Evolutionary conservation across 306 rosid species (phyloP), one percentile per base, ranked within the genome.

Genomic region (Prunus davidiana): DNA sequence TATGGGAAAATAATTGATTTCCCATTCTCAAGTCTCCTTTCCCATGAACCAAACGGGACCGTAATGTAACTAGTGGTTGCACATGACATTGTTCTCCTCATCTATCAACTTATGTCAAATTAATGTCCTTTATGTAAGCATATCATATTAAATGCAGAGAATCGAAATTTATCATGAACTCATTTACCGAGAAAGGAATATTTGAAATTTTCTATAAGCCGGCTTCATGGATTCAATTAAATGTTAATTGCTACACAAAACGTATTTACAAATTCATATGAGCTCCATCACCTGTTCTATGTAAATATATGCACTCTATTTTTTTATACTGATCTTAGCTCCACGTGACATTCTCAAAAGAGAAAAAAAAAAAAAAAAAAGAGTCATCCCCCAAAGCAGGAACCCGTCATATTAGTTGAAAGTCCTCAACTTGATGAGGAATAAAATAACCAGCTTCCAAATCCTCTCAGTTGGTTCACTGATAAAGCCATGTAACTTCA

Each of bases 201-300:
- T 15, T 49, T 4, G 13, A 49, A 14, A 14, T 2, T 32, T 32
- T 12, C 51, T 47, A 51, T 16, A 51, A 51, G 20, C 56, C 56
- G 0, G 19, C 56, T 16, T 51, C 8, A 51, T 19, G 6, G 27
- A 20, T 20, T 9, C 28, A 20, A 34, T 34, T 51, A 58, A 22
- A 3, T 7, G 64, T 56, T 19, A 12, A 56, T 20, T 56, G 12
- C 46, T 3, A 60, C 61, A 73, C n/a, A 73, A 43, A 45, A 60
- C 18, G 61, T 43, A 57, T 60, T 73, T 73, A 73, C 68, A 60
- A 30, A 73, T 73, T 16, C 24, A 43, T 19, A 70, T 58, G 68
- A 70, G 8, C 50, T 30, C 56, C 27, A 27, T 73, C 67, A 46
- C 12, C 45, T 22, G 22, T 16, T 10, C 61, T 8, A 15, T 15